Conservation (phyloP, 2,329 filamentous ascomycete genomes). For the Fusarium stilboides region DNA sequence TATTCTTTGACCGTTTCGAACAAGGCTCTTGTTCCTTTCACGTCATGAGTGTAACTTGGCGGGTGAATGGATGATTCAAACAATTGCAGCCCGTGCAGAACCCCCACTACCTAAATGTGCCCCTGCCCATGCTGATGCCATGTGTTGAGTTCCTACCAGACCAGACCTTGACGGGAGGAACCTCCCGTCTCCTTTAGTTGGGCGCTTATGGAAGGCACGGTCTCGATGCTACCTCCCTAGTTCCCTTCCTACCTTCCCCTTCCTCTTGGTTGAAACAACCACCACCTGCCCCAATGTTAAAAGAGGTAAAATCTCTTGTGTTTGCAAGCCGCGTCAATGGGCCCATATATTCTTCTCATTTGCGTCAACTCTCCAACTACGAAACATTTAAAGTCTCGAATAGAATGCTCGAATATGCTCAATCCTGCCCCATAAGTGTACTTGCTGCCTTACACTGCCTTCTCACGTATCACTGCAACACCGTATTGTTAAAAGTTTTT, state of each 20-base stretch:
- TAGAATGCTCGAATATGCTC: slow-evolving; percentile 10
- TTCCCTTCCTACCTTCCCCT: not conserved
- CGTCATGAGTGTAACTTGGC: slow-evolving; percentile 4
- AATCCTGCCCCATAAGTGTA: too few relatives aligned
- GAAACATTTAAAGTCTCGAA: slow-evolving; percentile 30
- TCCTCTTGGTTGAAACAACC: slow-evolving; percentile 32
- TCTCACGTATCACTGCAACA: not conserved
- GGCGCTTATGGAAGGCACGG: slow-evolving; percentile 22
- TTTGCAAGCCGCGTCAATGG: slow-evolving; percentile 16
- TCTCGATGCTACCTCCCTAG: slow-evolving; percentile 13
- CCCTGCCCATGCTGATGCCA: slow-evolving; percentile 9
- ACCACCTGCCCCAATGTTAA: slow-evolving; percentile 19
- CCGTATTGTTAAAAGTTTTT: not conserved
- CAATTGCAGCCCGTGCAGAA: slow-evolving; percentile 5
- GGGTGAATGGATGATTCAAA: not conserved
- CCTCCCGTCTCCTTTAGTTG: slow-evolving; percentile 11
- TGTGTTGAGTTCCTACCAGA: slow-evolving; percentile 11
- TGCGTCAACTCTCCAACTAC: slow-evolving; percentile 3
- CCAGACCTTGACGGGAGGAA: slow-evolving; percentile 28
- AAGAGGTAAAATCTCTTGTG: slow-evolving; percentile 14
- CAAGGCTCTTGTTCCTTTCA: slow-evolving; percentile 26
- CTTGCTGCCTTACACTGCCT: not conserved
- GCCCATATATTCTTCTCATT: slow-evolving; percentile 2
- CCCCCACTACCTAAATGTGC: slow-evolving; percentile 16
- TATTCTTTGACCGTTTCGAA: slow-evolving; percentile 34